Base-by-base conservation (phyloP, 495 filamentous ascomycete genomes). In the Daldinia loculata region DNA sequence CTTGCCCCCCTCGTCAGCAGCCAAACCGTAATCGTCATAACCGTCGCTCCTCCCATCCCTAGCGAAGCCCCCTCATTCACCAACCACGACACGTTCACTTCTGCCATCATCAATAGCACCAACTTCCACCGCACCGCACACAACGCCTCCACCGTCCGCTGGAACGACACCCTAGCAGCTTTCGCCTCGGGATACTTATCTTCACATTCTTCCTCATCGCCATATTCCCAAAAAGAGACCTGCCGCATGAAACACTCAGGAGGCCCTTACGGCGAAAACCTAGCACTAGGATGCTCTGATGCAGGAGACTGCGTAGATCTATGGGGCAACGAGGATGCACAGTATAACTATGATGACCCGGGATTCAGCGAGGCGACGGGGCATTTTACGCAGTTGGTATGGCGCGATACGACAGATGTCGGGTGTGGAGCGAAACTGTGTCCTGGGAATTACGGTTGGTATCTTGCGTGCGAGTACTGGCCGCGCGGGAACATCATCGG, bases 321-420 rank as follows among this genome's bases (percentile, higher is more conserved):
- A 22, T 95, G 92, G 92, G 91, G 85, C 12, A 71, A 87, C 67
- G 93, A 95, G 78, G 66, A 85, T 12, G 57, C 68, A 0, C 30
- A 79, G 6, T 95, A 93, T 71, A 75, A 93, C 67, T 93, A 85
- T 78, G 67, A 19, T 14, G 57, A 72, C 7, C 82, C 85, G 0
- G 84, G 81, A 0, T 94, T 91, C 76, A 80, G 67, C 7, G 84
- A 91, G 66, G 71, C 79, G 17, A 93, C 92, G n/a, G 93, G 92
- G 0, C 92, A 96, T 79, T 96, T 93, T 77, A 93, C 92, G 27
- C 92, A 94, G 82, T 76, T 96, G 48, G 92, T 95, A 1, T 96
- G 93, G 93, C 88, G 86, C 77, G 80, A 82, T 36, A 93, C 91
- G 9, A 89, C 78, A 19, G 78, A 84, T 50, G 86, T 94, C 0